Conservation (phyloP, 2,329 filamentous ascomycete genomes). For the Karstenula rhodostoma region DNA sequence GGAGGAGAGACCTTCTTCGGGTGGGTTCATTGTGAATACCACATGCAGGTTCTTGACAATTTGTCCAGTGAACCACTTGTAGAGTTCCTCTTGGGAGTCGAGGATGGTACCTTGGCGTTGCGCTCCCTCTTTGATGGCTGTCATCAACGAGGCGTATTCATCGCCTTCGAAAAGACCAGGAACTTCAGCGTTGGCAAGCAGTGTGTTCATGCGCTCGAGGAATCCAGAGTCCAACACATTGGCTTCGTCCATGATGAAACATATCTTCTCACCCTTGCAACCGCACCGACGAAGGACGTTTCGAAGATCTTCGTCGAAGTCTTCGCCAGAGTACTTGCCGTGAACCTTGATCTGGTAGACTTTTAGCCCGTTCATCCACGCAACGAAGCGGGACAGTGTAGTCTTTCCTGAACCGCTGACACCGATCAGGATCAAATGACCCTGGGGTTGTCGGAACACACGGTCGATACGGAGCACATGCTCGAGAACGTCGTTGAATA, state of each 20-base stretch:
- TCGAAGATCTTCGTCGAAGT: constrained; percentile 97
- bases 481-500: constrained; percentile 99
- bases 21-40: constrained; percentile 99
- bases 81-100: constrained; percentile 98
- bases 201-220: constrained; percentile 98
- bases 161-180: constrained; percentile 99
- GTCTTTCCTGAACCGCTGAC: constrained; percentile 99
- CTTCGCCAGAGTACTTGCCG: constrained; percentile 95
- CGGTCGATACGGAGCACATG: constrained; percentile 98
- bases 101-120: constrained; percentile 94
- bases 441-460: constrained; percentile 97
- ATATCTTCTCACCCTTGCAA: constrained; percentile 99
- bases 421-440: constrained; percentile 97
- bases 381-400: constrained; percentile 95
- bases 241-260: constrained; percentile 99
- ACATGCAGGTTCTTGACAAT: constrained; percentile 99
- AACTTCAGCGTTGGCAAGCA: constrained; percentile 98
- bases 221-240: constrained; percentile 99
- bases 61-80: constrained; percentile 99
- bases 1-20: constrained; percentile 90
- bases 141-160: constrained; percentile 98
- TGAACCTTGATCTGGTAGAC: constrained; percentile 99
- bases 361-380: constrained; percentile 99
- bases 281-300: constrained; percentile 92
- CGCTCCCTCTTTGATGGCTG: constrained; percentile 96